Percentiles rank a stretch among this genome's conserved stretches.
These are phyloP conservation scores for Fusarium guadeloupense DNA, from an alignment of 2,329 filamentous ascomycete genomes.

Conservation along the genomic window DNA sequence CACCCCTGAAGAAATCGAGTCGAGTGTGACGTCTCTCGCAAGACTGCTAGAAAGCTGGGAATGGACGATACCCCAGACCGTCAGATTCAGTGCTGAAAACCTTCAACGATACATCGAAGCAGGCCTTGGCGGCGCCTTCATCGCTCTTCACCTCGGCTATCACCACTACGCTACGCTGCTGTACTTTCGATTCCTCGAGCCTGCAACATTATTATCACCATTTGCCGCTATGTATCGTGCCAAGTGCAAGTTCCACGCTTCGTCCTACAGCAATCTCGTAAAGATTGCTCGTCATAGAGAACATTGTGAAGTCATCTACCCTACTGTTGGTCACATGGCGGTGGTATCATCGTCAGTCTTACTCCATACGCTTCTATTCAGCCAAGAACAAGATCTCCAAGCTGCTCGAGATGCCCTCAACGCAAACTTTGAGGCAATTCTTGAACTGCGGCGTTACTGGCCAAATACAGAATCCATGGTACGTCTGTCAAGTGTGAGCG, in stretches of 20 bases:
- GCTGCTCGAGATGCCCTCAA: conserved; percentile 16
- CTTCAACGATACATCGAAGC: conserved; percentile 32
- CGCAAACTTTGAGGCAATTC: conserved; percentile 29
- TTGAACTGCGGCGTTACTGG: conserved; percentile 32
- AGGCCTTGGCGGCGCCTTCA: conserved; percentile 46
- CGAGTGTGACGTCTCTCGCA: not conserved
- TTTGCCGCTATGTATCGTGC: conserved; percentile 9
- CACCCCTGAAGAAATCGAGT: conserved; percentile 5
- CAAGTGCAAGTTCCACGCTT: conserved; percentile 44
- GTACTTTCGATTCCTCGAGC: conserved; percentile 50
- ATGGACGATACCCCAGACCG: conserved; percentile 6
- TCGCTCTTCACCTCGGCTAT: conserved; percentile 50
- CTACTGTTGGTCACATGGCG: conserved; percentile 34
- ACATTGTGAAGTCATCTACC: conserved; percentile 23
- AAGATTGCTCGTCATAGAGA: not conserved
- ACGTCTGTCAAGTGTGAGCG: not conserved
- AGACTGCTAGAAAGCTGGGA: conserved; percentile 26
- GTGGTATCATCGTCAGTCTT: conserved; percentile 32
- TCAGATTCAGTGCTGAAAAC: conserved; percentile 27
- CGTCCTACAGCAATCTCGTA: conserved; percentile 41
- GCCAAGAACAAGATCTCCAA: conserved; percentile 11
- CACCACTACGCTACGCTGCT: conserved; percentile 52
- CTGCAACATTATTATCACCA: not conserved
- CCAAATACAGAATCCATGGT: conserved; percentile 20
- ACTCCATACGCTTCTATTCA: conserved; percentile 32